Evolutionary conservation across 1,139 yeast genomes (phyloP).

Genomic region (Suzukiozyma palmioleophila): DNA sequence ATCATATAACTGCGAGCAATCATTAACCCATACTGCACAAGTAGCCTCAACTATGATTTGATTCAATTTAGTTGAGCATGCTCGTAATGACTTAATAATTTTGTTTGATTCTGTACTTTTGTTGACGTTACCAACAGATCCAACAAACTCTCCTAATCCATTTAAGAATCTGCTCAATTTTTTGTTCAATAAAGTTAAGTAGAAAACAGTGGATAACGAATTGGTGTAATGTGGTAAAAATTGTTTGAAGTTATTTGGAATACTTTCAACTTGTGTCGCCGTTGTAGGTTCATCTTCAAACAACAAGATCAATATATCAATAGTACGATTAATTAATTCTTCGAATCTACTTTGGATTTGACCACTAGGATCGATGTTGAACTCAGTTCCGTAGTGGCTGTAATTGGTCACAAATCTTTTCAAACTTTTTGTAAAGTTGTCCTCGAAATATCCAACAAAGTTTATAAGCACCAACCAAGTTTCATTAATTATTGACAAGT

Average conservation of each 20-base stretch:
- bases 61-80: conserved; percentile 28
- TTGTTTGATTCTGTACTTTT: conserved; percentile 36
- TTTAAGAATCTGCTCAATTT: conserved; percentile 30
- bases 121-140: conserved; percentile 30
- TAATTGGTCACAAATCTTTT: conserved; percentile 37
- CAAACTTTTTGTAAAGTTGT: conserved; percentile 25
- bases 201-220: conserved; percentile 38
- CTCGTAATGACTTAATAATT: conserved; percentile 31
- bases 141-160: conserved; percentile 30
- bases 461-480: conserved; percentile 42
- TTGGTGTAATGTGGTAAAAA: conserved; percentile 42
- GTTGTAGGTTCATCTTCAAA: conserved; percentile 22
- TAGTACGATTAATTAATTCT: conserved; percentile 22
- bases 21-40: conserved; percentile 47
- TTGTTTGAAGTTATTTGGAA: conserved; percentile 33
- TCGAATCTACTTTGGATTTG: conserved; percentile 25
- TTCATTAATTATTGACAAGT: conserved; percentile 41
- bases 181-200: conserved; percentile 28
- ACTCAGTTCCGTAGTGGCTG: conserved; percentile 24
- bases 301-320: conserved; percentile 23
- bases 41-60: conserved; percentile 41
- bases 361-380: conserved; percentile 29
- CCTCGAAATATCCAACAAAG: conserved; percentile 33
- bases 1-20: conserved; percentile 44
- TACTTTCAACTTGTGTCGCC: conserved; percentile 26